phyloP scores from a whole-genome alignment of 2,329 filamentous ascomycete genomes.

The Penicillium sp. region DNA sequence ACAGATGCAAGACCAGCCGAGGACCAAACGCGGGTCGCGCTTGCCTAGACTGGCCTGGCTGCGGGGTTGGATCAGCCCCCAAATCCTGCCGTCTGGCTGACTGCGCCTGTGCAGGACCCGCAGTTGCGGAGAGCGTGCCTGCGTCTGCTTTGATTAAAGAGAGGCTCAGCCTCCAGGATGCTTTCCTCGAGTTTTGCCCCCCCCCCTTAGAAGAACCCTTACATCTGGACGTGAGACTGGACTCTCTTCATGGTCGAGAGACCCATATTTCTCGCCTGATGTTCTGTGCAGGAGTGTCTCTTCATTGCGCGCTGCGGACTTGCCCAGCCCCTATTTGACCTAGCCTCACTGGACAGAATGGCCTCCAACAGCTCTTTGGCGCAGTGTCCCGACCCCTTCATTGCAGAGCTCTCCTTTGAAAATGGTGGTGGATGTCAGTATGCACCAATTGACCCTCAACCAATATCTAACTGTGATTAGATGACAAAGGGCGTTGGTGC shows the following conservation, averaged over 20 bases:
- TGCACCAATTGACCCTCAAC: not conserved
- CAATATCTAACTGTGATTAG: not conserved
- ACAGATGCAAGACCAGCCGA: not conserved
- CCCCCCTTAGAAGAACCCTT: too few relatives aligned
- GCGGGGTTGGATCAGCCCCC: not conserved
- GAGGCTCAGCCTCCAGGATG: not conserved
- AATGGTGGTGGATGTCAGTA: slow-evolving; percentile 12
- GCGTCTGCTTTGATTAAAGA: not conserved
- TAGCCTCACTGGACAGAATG: not conserved
- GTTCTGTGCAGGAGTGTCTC: not conserved
- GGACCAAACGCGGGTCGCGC: not conserved
- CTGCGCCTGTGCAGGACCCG: not conserved
- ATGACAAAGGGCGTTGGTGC: slow-evolving; percentile 17
- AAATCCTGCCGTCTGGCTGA: not conserved
- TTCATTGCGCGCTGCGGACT: not conserved
- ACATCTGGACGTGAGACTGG: too few relatives aligned
- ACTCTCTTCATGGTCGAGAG: not conserved
- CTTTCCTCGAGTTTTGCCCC: not conserved
- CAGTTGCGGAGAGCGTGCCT: not conserved
- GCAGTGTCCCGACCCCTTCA: slow-evolving; percentile 10
- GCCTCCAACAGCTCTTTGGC: slow-evolving; percentile 8
- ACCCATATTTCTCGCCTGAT: not conserved
- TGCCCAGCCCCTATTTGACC: not conserved
- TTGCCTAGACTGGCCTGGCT: not conserved
- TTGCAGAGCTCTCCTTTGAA: slow-evolving; percentile 9